Percentiles rank a stretch among this genome's conserved stretches.
Conservation (phyloP, 2,329 filamentous ascomycete genomes). For the Hawksworthiomyces lignivorus region DNA sequence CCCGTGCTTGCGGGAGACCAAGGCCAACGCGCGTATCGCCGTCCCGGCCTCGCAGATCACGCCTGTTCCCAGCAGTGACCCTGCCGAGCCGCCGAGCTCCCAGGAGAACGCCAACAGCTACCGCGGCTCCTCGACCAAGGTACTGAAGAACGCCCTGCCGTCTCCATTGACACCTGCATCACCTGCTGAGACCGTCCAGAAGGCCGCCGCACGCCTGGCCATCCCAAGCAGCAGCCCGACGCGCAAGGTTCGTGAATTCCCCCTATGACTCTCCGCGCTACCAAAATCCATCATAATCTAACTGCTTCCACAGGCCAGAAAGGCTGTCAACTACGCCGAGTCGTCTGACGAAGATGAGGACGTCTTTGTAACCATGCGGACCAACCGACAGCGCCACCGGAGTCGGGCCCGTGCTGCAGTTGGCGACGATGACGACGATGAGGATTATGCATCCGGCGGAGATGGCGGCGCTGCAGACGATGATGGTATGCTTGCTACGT, state of each 20-base stretch:
- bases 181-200: conserved; percentile 34
- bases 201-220: conserved; percentile 34
- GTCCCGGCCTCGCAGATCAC: conserved; percentile 45
- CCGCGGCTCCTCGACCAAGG: conserved; percentile 37
- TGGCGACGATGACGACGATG: conserved; percentile 61
- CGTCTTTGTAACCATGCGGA: conserved; percentile 46
- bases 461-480: conserved; percentile 55
- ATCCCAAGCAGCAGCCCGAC: conserved; percentile 61
- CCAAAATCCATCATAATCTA: no score
- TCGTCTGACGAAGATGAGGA: conserved; percentile 74
- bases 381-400: conserved; percentile 31
- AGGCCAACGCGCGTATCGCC: conserved; percentile 34
- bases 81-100: conserved; percentile 57
- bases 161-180: conserved; percentile 33
- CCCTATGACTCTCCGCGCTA: no score
- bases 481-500: conserved; percentile 51
- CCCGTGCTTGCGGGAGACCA: conserved; percentile 38
- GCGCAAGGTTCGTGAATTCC: conserved; percentile 64
- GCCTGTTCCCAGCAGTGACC: conserved; percentile 75
- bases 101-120: conserved; percentile 55
- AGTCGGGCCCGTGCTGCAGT: conserved; percentile 48
- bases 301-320: conserved; percentile 35
- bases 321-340: conserved; percentile 67
- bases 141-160: conserved; percentile 38
- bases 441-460: conserved; percentile 63